Evolutionary conservation across 371 early-diverging fungal genomes (phyloP).

Genomic region (Mucor irregularis): DNA sequence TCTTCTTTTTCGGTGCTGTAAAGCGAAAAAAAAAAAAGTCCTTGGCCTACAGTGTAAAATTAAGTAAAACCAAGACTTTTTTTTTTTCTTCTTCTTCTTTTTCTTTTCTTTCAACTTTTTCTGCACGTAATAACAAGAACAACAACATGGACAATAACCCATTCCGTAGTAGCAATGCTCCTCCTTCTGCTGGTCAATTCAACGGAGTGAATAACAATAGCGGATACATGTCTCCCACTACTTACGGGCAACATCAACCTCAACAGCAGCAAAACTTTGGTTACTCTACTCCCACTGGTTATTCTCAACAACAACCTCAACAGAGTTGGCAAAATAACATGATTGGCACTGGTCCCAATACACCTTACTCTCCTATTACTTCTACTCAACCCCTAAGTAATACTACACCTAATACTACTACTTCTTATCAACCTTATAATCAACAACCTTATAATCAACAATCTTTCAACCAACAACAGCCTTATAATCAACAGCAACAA

Average conservation of each 20-base stretch:
- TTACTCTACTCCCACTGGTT: slow-evolving; percentile 13
- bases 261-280: slow-evolving; percentile 19
- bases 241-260: slow-evolving; percentile 13
- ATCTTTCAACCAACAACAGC: neutral
- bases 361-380: neutral
- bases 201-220: neutral
- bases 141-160: slow-evolving; percentile 37
- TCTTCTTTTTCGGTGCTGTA: no score
- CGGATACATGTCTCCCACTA: neutral
- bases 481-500: no score
- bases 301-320: slow-evolving; percentile 8
- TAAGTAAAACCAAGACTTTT: neutral
- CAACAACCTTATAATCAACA: no score
- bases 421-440: no score
- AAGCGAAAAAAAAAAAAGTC: neutral
- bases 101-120: slow-evolving; percentile 1
- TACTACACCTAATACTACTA: neutral
- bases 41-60: no score
- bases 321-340: slow-evolving; percentile 3
- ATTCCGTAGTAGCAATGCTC: slow-evolving; percentile 19
- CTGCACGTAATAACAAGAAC: neutral
- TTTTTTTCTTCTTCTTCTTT: neutral
- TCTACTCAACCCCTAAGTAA: neutral
- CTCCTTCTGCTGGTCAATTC: neutral
- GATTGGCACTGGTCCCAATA: neutral